Evolutionary conservation across 2,329 filamentous ascomycete species (phyloP).

Genomic region (Elsinoe perseae): DNA sequence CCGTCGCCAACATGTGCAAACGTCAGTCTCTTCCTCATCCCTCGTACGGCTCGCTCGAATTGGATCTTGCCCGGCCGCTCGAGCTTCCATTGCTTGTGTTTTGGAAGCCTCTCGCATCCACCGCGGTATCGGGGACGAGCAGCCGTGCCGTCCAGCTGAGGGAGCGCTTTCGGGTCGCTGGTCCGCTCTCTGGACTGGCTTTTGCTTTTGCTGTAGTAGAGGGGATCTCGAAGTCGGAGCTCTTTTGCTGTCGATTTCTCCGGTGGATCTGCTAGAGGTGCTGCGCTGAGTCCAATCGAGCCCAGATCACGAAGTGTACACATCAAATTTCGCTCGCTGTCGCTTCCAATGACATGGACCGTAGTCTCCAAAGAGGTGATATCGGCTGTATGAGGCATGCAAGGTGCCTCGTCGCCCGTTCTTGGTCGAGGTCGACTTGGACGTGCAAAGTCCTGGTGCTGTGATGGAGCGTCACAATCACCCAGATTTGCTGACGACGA

Average conservation of each 20-base stretch:
- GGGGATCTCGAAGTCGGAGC: not conserved
- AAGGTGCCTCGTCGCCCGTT: not conserved
- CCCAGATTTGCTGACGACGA: not conserved
- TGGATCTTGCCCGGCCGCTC: not conserved
- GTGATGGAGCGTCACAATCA: not conserved
- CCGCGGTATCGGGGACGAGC: not conserved
- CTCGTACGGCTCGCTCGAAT: not conserved
- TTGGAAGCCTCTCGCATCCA: not conserved
- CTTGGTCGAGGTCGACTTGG: not conserved
- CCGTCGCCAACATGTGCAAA: not conserved
- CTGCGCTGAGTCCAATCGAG: not conserved
- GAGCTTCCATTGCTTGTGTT: not conserved
- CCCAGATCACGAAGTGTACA: not conserved
- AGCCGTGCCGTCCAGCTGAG: not conserved
- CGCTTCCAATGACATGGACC: not conserved
- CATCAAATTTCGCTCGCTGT: not conserved
- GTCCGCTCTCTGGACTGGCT: not conserved
- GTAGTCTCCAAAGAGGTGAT: not conserved
- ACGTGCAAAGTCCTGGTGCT: not conserved
- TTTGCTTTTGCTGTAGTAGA: not conserved
- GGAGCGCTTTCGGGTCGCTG: not conserved
- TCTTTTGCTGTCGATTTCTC: not conserved
- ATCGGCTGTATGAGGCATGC: not conserved
- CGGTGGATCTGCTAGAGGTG: not conserved
- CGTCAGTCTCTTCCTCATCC: conserved; percentile 1